These are phyloP conservation scores for Nothopassalora personata DNA, from an alignment of 2,329 filamentous ascomycete genomes.

Conservation along the genomic window DNA sequence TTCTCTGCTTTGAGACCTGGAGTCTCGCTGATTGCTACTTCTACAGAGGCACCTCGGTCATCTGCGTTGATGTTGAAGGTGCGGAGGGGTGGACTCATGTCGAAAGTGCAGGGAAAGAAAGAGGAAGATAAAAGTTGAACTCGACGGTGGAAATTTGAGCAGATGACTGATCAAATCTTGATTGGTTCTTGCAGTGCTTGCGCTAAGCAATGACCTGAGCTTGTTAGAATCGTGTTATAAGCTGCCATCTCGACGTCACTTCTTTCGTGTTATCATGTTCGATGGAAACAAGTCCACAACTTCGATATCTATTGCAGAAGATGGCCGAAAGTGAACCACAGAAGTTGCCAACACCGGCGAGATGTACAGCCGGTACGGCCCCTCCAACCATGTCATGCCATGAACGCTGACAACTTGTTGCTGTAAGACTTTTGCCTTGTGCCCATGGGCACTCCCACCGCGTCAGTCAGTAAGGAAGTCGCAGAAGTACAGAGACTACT, in stretches of 20 bases:
- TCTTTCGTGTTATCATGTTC: background rate
- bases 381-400: background rate
- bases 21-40: constrained; percentile 19
- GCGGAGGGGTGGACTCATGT: constrained; percentile 38
- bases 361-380: constrained; percentile 59
- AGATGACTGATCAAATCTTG: background rate
- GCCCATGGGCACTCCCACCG: constrained; percentile 58
- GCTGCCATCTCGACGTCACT: background rate
- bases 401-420: background rate
- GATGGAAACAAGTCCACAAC: constrained; percentile 31
- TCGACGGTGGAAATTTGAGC: background rate
- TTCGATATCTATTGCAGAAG: constrained; percentile 21
- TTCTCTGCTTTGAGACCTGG: constrained; percentile 29
- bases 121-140: background rate
- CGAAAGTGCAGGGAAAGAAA: background rate
- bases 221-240: too few relatives aligned
- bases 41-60: constrained; percentile 2
- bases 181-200: background rate
- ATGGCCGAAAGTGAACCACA: constrained; percentile 30
- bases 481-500: constrained; percentile 84
- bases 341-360: constrained; percentile 56
- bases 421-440: constrained; percentile 77
- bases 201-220: too few relatives aligned
- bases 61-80: constrained; percentile 87
- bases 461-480: constrained; percentile 60